phyloP scores from a whole-genome alignment of 2,329 filamentous ascomycete species.

The Apiospora hydei region DNA sequence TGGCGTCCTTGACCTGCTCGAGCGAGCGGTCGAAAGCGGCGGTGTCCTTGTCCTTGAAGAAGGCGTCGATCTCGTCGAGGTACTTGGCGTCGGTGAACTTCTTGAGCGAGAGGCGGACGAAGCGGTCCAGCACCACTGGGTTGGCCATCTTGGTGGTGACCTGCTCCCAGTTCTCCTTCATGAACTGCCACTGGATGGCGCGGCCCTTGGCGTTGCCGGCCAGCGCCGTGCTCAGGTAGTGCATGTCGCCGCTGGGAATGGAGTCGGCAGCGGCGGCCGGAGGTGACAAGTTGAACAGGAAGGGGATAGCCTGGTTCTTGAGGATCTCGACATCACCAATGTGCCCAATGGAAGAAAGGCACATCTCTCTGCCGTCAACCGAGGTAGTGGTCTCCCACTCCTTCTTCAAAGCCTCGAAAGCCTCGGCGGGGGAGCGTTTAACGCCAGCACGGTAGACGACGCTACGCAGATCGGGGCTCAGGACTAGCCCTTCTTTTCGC shows the following conservation, averaged over 20 bases:
- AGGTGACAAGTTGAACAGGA: conserved; percentile 74
- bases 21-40: conserved; percentile 86
- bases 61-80: conserved; percentile 78
- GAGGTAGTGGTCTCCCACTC: conserved; percentile 85
- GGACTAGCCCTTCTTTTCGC: conserved; percentile 69
- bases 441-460: conserved; percentile 84
- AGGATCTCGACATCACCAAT: conserved; percentile 75
- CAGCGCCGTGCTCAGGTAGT: conserved; percentile 78
- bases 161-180: conserved; percentile 82
- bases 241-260: conserved; percentile 88
- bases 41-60: conserved; percentile 89
- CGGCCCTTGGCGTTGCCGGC: conserved; percentile 77
- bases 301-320: conserved; percentile 70
- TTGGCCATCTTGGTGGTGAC: conserved; percentile 79
- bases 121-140: conserved; percentile 88
- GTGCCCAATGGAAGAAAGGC: conserved; percentile 77
- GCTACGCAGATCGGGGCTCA: conserved; percentile 82
- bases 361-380: conserved; percentile 90
- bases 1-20: conserved; percentile 84
- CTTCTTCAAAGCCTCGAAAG: conserved; percentile 79
- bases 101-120: conserved; percentile 78
- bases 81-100: conserved; percentile 77
- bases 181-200: conserved; percentile 81
- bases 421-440: conserved; percentile 69
- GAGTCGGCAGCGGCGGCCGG: conserved; percentile 58